Base-by-base conservation (phyloP, 306 rosid genomes). In the Pterocarpus macrocarpus region DNA sequence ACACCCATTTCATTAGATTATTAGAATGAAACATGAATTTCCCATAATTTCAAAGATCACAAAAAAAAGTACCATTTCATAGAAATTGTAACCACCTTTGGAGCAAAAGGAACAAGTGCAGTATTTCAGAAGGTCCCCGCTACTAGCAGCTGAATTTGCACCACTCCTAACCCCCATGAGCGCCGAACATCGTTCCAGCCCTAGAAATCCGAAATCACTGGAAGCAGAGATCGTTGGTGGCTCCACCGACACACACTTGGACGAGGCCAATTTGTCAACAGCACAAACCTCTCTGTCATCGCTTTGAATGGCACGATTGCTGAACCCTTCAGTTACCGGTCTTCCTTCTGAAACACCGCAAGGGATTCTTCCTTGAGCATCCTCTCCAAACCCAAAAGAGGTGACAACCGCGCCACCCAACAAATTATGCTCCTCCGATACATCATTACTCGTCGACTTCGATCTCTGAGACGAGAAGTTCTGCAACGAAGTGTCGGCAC, bases 21-120 rank as follows among this genome's bases (percentile, higher is more conserved):
- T n/a, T 38, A 7, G 11, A 52, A 71, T 9, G 10, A 55, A 67
- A 62, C 4, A 69, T 12, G 69, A 66, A 44, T 32, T 7, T 64
- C 22, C 35, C 57, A 83, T 2, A 66, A 61, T 35, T 33, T 22
- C 30, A n/a, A 53, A 53, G 7, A 15, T 55, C 22, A 65, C 7
- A 57, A 64, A 34, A 66, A 73, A 69, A 36, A 64, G 56, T 32
- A 64, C 30, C 13, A 64, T 22, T 22, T 10, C 16, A 64, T 11
- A 58, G 15, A 81, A 69, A 50, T 50, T 28, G 63, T 36, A 50
- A 65, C 30, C 61, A 95, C 99, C 99, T 93, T 92, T 92, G 76
- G 94, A 82, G 88, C 99, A 95, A 80, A 95, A 93, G 52, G 90
- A 70, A 81, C 99, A 95, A 44, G 90, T 81, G 85, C 99, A 95